phyloP scores from a whole-genome alignment of 2,329 filamentous ascomycete genomes.

The Periconia sp. region DNA sequence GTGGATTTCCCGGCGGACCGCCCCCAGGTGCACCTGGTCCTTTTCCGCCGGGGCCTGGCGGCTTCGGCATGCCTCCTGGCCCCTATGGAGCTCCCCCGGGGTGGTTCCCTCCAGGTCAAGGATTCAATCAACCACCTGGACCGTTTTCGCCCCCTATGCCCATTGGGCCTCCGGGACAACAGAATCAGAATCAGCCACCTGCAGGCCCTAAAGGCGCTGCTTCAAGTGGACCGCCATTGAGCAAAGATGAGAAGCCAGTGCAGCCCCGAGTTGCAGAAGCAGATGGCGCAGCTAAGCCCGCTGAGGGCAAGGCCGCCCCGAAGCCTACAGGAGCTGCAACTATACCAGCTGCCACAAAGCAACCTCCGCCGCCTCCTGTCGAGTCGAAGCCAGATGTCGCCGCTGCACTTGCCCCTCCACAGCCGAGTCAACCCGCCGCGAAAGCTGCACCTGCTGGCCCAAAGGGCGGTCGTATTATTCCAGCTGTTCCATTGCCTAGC shows the following conservation, averaged over 20 bases:
- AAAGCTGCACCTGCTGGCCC: conserved; percentile 51
- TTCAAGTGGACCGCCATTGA: conserved; percentile 32
- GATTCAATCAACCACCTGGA: conserved; percentile 72
- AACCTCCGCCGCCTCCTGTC: conserved; percentile 67
- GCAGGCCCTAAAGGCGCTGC: conserved; percentile 45
- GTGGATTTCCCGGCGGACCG: conserved; percentile 49
- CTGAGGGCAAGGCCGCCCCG: conserved; percentile 61
- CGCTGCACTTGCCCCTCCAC: conserved; percentile 61
- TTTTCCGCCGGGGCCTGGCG: conserved; percentile 55
- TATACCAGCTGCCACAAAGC: conserved; percentile 50
- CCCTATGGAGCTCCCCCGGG: conserved; percentile 71
- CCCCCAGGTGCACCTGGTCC: conserved; percentile 47
- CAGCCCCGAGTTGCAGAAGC: conserved; percentile 52
- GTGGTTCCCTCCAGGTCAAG: conserved; percentile 76
- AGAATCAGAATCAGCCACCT: conserved; percentile 46
- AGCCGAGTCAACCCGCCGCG: conserved; percentile 35
- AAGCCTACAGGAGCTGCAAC: conserved; percentile 42
- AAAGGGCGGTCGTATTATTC: conserved; percentile 62
- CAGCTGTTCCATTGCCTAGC: conserved; percentile 69
- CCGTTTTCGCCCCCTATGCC: conserved; percentile 67
- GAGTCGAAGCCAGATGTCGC: conserved; percentile 71
- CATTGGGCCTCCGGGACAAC: conserved; percentile 61
- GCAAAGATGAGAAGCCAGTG: conserved; percentile 34
- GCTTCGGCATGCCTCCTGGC: conserved; percentile 66
- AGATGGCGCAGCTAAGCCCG: conserved; percentile 53